These are phyloP conservation scores for Arctium lappa DNA, from an alignment of 129 eudicot genomes.

Conservation along the genomic window DNA sequence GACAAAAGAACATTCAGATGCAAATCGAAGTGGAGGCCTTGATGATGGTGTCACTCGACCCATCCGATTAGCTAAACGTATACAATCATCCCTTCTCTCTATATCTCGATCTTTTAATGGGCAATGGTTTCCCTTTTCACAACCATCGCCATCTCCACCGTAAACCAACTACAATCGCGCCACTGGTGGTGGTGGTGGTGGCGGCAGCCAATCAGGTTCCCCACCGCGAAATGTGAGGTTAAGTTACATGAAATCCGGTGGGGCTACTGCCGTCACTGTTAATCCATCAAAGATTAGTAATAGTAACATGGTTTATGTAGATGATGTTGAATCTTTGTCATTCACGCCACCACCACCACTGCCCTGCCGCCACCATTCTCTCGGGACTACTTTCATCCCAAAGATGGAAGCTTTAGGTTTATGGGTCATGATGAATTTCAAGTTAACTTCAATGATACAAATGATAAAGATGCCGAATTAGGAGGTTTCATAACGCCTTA, in stretches of 20 bases:
- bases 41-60: no score
- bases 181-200: neutral
- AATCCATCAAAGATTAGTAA: slow-evolving; percentile 29
- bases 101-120: no score
- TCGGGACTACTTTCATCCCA: slow-evolving; percentile 83
- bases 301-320: slow-evolving; percentile 41
- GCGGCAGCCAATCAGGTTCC: slow-evolving; percentile 33
- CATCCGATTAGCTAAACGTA: no score
- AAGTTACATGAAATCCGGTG: slow-evolving; percentile 60
- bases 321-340: slow-evolving; percentile 32
- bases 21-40: no score
- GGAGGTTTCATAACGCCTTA: slow-evolving; percentile 7
- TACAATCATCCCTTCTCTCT: no score
- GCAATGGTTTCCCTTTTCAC: slow-evolving; percentile 14
- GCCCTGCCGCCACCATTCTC: slow-evolving; percentile 49
- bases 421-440: slow-evolving; percentile 39
- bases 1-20: no score
- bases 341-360: slow-evolving; percentile 39
- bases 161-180: slow-evolving; percentile 22
- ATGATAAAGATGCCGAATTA: neutral
- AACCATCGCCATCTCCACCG: slow-evolving; percentile 22
- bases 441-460: slow-evolving; percentile 15
- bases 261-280: slow-evolving; percentile 45
- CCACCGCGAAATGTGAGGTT: slow-evolving; percentile 24
- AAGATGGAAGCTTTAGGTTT: slow-evolving; percentile 80